These are phyloP conservation scores for Serendipita sp. DNA, from an alignment of 768 basidiomycete genomes.

Conservation along the genomic window DNA sequence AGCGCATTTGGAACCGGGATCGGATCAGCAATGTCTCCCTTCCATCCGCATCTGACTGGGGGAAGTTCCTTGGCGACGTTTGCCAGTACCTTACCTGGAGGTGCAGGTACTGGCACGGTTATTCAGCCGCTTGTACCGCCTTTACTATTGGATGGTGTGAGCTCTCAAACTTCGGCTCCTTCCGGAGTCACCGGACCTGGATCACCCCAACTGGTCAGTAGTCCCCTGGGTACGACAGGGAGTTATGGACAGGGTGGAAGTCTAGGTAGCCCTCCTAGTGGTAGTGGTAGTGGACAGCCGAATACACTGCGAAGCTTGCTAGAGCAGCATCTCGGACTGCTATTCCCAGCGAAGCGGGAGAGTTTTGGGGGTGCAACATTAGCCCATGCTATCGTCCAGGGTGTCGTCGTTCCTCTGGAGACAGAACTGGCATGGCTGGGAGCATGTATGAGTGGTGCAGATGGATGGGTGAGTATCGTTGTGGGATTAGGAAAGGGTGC, in stretches of 20 bases:
- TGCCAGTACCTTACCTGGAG: background rate
- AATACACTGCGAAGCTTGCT: conserved; percentile 57
- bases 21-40: background rate
- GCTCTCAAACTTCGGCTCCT: background rate
- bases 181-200: background rate
- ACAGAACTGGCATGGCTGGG: conserved; percentile 92
- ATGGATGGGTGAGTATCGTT: conserved; percentile 90
- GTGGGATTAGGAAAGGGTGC: conserved; percentile 32
- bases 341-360: conserved; percentile 42
- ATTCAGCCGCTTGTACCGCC: conserved; percentile 83
- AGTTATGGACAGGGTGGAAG: background rate
- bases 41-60: background rate
- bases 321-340: conserved; percentile 54
- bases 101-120: conserved; percentile 42
- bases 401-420: conserved; percentile 64
- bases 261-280: background rate
- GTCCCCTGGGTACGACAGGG: background rate
- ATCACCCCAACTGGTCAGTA: background rate
- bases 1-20: background rate
- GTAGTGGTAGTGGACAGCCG: conserved; percentile 35
- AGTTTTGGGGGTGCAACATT: conserved; percentile 26
- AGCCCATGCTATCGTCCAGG: conserved; percentile 72
- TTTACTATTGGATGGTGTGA: conserved; percentile 27
- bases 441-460: conserved; percentile 77
- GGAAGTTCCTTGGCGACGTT: background rate